phyloP scores from a whole-genome alignment of 169 alveolate genomes.

The Plasmodium sp. region DNA sequence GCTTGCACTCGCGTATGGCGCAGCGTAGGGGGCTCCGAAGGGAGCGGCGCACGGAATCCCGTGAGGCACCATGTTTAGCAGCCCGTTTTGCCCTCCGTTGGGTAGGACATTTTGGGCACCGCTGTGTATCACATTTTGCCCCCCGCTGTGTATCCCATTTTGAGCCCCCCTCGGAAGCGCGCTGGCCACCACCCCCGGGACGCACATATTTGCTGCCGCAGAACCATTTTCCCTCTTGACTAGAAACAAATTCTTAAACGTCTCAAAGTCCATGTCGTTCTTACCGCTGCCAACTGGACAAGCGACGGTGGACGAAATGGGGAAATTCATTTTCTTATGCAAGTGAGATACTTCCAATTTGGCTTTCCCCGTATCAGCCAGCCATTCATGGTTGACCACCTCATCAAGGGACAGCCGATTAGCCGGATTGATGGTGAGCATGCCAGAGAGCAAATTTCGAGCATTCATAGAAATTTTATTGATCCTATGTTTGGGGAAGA shows the following conservation, averaged over 20 bases:
- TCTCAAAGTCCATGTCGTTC: slow-evolving; percentile 24
- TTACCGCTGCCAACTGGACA: slow-evolving; percentile 22
- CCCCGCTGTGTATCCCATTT: neutral
- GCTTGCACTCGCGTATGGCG: neutral
- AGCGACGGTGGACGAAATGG: slow-evolving; percentile 64
- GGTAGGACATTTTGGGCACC: neutral
- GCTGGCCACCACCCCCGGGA: neutral
- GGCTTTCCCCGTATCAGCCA: slow-evolving; percentile 58
- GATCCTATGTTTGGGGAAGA: slow-evolving; percentile 70
- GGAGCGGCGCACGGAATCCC: neutral
- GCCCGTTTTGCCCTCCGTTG: neutral
- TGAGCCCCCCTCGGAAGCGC: neutral
- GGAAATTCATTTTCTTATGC: slow-evolving; percentile 65
- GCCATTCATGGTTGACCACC: slow-evolving; percentile 80
- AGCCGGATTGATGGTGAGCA: slow-evolving; percentile 79
- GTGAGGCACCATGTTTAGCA: neutral
- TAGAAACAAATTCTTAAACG: slow-evolving; percentile 15
- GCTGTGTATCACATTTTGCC: neutral
- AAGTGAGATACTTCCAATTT: slow-evolving; percentile 50
- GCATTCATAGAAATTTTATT: slow-evolving; percentile 47
- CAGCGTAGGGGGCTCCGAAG: neutral
- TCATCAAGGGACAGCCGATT: slow-evolving; percentile 78
- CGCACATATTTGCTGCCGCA: neutral
- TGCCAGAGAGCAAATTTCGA: slow-evolving; percentile 60
- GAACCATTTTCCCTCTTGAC: slow-evolving; percentile 5